These are phyloP conservation scores for Botrytis paeoniae DNA, from an alignment of 2,329 filamentous ascomycete genomes.

Conservation along the genomic window DNA sequence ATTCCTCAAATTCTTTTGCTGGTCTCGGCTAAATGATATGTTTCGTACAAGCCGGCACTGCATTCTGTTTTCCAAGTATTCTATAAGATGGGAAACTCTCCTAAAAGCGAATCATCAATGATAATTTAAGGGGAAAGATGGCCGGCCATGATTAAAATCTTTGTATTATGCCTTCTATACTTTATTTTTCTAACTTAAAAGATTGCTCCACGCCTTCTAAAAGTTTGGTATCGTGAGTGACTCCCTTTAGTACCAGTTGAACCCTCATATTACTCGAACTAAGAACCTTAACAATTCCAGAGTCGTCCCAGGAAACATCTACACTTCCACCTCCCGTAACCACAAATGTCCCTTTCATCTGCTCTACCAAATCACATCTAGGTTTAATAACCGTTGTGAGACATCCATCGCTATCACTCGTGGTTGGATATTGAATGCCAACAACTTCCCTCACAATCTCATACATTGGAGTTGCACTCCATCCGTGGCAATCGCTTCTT, in stretches of 20 bases:
- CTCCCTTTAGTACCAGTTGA: neutral
- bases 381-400: neutral
- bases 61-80: too few relatives aligned
- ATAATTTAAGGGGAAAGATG: neutral
- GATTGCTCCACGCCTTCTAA: neutral
- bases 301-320: neutral
- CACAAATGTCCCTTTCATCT: neutral
- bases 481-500: constrained; percentile 2
- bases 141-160: neutral
- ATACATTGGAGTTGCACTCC: constrained; percentile 11
- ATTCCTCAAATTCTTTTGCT: neutral
- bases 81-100: neutral
- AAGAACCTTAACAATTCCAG: neutral
- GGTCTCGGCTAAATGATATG: too few relatives aligned
- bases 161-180: neutral
- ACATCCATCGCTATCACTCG: neutral
- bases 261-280: neutral
- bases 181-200: neutral
- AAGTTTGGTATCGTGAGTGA: neutral
- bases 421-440: neutral
- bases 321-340: neutral
- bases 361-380: neutral
- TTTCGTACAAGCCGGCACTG: too few relatives aligned
- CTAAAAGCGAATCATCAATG: neutral
- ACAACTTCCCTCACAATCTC: neutral